Evolutionary conservation across 805 yeast species (phyloP), one percentile per base, ranked within the genome.

Genomic region (Sungouiella thailandica): DNA sequence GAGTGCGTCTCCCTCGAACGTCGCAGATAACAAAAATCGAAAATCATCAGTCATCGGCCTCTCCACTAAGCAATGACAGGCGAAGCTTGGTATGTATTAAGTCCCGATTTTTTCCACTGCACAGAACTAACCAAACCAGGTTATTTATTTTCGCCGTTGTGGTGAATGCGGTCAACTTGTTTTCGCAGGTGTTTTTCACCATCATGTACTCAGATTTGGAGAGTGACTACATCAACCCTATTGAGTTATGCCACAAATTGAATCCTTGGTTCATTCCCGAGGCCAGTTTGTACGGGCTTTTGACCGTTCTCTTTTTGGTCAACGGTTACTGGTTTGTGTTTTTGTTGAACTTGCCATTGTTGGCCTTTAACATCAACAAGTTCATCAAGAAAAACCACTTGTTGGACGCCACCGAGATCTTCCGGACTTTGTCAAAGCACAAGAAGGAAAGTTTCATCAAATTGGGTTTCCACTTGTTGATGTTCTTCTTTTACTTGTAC

Each of bases 361-460:
- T 85, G 35, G 93, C 88, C 18, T 93, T 72, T 72, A 93, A 93
- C 58, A 78, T 69, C 39, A 81, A 83, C 69, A 85, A 85, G 61
- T 76, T 86, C 53, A 63, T 80, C 60, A 77, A 76, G 50, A 87
- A 86, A 62, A 79, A 80, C 58, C 89, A 90, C 58, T 68, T 85
- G 44, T 78, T 89, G 59, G 98, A 93, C 61, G 97, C 97, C 39
- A 90, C 98, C 28, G 97, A 90, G 62, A 93, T 90, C 53, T 93
- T 93, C 68, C 78, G 97, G 70, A 89, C 97, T 26, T 75, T 90
- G 55, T 76, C 86, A 50, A 85, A 83, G 56, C 95, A 89, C 69
- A 90, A 93, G 76, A 83, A 83, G 60, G 97, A 89, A 65, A 75
- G 87, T 40, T 88, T 89, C 57, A 64, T 85, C 59, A 90, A 90